phyloP scores from a whole-genome alignment of 345 rosid genomes.

The Gossypium bickii region DNA sequence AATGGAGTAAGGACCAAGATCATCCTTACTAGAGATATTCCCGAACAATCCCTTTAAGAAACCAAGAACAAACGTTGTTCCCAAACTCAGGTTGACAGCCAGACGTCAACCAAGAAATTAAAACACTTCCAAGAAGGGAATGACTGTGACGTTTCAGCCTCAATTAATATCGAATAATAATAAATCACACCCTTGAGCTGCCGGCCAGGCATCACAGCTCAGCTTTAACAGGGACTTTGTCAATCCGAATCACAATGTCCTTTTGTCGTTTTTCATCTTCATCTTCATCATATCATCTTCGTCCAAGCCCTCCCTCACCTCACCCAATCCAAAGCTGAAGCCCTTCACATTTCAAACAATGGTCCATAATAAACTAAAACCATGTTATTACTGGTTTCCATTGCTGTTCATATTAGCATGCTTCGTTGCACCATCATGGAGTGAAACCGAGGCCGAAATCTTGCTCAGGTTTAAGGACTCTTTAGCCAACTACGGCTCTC shows the following conservation, averaged over 20 bases:
- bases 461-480: conserved; percentile 55
- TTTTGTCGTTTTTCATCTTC: neutral
- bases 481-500: conserved; percentile 23
- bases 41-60: too few species aligned
- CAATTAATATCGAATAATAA: neutral
- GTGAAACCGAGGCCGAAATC: conserved; percentile 33
- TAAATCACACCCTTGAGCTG: neutral
- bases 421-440: neutral
- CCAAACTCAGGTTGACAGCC: too few species aligned
- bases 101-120: neutral
- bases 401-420: neutral
- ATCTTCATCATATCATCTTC: neutral
- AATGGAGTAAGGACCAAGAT: too few species aligned
- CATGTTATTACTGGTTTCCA: neutral
- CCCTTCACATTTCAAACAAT: neutral
- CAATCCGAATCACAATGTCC: neutral
- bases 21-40: too few species aligned
- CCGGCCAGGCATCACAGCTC: conserved; percentile 4
- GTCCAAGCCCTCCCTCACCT: neutral
- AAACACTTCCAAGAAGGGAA: neutral
- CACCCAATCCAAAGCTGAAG: neutral
- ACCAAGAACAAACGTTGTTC: too few species aligned
- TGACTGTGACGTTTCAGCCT: neutral
- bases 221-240: neutral
- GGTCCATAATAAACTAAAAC: neutral